Evolutionary conservation across 306 rosid species (phyloP).

Genomic region (Casuarina glauca): DNA sequence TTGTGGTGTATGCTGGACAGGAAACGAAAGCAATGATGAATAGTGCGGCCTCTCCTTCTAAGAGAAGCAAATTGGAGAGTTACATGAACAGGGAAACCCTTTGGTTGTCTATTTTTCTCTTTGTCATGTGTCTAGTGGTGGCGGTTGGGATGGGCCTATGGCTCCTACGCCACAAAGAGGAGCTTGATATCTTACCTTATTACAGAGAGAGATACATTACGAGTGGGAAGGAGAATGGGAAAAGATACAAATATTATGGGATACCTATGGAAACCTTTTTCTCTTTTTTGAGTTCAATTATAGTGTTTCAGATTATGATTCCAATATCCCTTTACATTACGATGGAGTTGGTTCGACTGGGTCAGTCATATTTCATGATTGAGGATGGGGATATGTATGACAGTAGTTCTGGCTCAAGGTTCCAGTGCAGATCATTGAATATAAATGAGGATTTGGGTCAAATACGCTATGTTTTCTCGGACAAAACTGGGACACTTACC

Average conservation of each 20-base stretch:
- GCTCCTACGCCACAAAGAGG: constrained; percentile 68
- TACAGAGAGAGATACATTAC: constrained; percentile 66
- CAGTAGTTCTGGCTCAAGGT: constrained; percentile 67
- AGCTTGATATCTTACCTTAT: constrained; percentile 82
- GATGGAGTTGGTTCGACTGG: constrained; percentile 95
- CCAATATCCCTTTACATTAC: constrained; percentile 97
- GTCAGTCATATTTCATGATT: constrained; percentile 98
- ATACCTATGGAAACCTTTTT: constrained; percentile 84
- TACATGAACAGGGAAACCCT: constrained; percentile 96
- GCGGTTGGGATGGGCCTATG: constrained; percentile 81
- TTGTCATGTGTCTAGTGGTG: constrained; percentile 83
- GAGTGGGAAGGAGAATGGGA: constrained; percentile 43
- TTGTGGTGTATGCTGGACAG: constrained; percentile 96
- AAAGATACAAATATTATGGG: constrained; percentile 73
- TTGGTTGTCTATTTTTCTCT: constrained; percentile 81
- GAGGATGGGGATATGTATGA: constrained; percentile 77
- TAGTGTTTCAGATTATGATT: constrained; percentile 99
- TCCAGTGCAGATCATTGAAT: constrained; percentile 97
- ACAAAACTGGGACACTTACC: constrained; percentile 96
- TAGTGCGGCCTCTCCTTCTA: constrained; percentile 89
- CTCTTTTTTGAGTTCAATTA: constrained; percentile 91
- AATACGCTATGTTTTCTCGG: constrained; percentile 87
- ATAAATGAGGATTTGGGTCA: constrained; percentile 98
- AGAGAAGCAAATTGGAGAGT: constrained; percentile 85
- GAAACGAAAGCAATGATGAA: constrained; percentile 98